phyloP scores from a whole-genome alignment of 1,284 basidiomycete genomes.

The Golubevia sp. region DNA sequence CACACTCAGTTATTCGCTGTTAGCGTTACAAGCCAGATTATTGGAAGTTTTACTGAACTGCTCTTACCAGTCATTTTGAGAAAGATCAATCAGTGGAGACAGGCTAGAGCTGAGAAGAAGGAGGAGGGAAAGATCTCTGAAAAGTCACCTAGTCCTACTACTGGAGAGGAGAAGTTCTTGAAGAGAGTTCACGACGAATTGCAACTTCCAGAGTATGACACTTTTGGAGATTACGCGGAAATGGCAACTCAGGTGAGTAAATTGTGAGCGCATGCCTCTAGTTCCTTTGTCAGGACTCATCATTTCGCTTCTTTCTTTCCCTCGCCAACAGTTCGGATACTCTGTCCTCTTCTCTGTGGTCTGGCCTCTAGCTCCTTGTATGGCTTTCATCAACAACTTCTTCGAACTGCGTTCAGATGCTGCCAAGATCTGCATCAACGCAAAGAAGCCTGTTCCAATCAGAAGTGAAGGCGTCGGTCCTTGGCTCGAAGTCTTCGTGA shows the following conservation, averaged over 20 bases:
- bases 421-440: slow-evolving; percentile 51
- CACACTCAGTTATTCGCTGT: slow-evolving; percentile 57
- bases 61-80: slow-evolving; percentile 35
- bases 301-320: not conserved
- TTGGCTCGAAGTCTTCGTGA: slow-evolving; percentile 47
- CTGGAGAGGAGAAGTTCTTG: slow-evolving; percentile 29
- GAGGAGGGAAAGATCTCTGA: slow-evolving; percentile 2
- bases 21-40: slow-evolving; percentile 51
- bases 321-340: slow-evolving; percentile 27
- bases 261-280: not conserved
- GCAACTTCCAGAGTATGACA: slow-evolving; percentile 42
- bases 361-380: slow-evolving; percentile 55
- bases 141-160: no score
- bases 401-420: slow-evolving; percentile 58
- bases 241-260: slow-evolving; percentile 44
- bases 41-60: slow-evolving; percentile 46
- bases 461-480: slow-evolving; percentile 49
- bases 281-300: not conserved
- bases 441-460: slow-evolving; percentile 45
- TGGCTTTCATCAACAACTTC: slow-evolving; percentile 59
- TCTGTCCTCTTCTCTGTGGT: slow-evolving; percentile 49
- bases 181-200: slow-evolving; percentile 40
- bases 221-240: slow-evolving; percentile 59
- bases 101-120: slow-evolving; percentile 11
- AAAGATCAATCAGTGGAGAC: slow-evolving; percentile 28